Evolutionary conservation across 108 stramenopile genomes (phyloP), one percentile per base, ranked within the genome.

Genomic region (Cyclotella kingstonii): DNA sequence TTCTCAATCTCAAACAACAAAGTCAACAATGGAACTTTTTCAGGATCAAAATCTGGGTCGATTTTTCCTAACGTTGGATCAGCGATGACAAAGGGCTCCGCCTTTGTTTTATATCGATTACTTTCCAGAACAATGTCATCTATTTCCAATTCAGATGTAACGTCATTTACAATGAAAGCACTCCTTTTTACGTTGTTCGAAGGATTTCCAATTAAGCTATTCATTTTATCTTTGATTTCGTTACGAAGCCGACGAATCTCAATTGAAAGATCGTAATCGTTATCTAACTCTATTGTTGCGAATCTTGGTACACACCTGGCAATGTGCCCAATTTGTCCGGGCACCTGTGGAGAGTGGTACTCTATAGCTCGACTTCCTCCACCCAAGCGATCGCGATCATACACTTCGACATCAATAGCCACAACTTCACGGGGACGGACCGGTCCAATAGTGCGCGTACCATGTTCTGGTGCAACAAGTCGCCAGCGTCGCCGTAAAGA

Each of bases 391-490:
- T 84, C 73, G 23, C 77, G 53, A 68, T 85, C 77, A 72, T 93
- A 89, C 0, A 89, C 76, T 57, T 93, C 91, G 36, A 93, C 86
- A 77, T 93, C 91, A 52, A 85, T 61, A 6, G 87, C 87, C 25
- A 80, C 70, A 14, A 86, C 75, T 68, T 91, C 90, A 11, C 69
- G 73, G 42, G 90, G 77, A 25, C 85, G 65, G 0, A 80, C 84
- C 29, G 80, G 75, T 40, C 73, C 72, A 15, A 81, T 81, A 11
- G 69, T 43, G 12, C 85, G 59, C 22, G 81, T 87, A 33, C 84
- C 89, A 61, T 89, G 87, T 66, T 93, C 87, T 21, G 91, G 91
- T 19, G 87, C 91, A 28, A 82, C 87, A 26, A 93, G 59, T 51
- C 83, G 60, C 91, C 91, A 93, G 45, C 82, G 73, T 29, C 45